Base-by-base conservation (phyloP, 176 grass and related monocot species). In the Dactylis glomerata region DNA sequence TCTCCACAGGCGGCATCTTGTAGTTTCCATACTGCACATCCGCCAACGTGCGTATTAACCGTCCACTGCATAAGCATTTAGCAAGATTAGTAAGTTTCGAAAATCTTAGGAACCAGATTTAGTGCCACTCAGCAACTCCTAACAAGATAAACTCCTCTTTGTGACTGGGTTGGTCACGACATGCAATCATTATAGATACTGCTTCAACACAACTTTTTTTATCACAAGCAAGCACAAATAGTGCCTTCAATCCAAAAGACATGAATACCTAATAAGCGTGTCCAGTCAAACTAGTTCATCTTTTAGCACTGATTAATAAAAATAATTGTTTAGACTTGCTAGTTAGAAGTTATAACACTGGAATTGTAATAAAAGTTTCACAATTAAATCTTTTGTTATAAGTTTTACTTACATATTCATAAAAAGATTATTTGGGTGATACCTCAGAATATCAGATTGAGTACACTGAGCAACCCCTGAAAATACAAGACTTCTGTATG, bases 11-110 rank as follows among this genome's bases (percentile, higher is more conserved):
- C 16, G 93, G 91, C 96, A 99, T 96, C 71, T 79, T 96, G 23
- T 96, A 94, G 54, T 96, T 99, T 36, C 87, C 78, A 84, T 94
- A 99, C 66, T 99, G 78, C 93, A 99, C 87, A 81, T 96, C 65
- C 5, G 91, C 96, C 90, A 99, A 79, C 4, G 93, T 99, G 0
- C 78, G 80, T 87, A 99, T 99, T 34, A 99, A 74, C 56, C 91
- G 83, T 9, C 96, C 96, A 10, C 96, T 99, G 96, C 91, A 94
- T 28, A 58, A 74, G 82, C 52, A 37, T 42, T 38, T 46, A 51
- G 12, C 27, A 75, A 73, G 12, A 73, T 82, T 76, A 79, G 74
- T 67, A 89, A 54, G 62, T 58, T 69, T n/a, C n/a, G n/a, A 70
- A n/a, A 40, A 27, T 46, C 36, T 81, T 86, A 0, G 37, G 42